Evolutionary conservation across 345 rosid species (phyloP), one percentile per base, ranked within the genome.

Genomic region (Mercurialis annua): DNA sequence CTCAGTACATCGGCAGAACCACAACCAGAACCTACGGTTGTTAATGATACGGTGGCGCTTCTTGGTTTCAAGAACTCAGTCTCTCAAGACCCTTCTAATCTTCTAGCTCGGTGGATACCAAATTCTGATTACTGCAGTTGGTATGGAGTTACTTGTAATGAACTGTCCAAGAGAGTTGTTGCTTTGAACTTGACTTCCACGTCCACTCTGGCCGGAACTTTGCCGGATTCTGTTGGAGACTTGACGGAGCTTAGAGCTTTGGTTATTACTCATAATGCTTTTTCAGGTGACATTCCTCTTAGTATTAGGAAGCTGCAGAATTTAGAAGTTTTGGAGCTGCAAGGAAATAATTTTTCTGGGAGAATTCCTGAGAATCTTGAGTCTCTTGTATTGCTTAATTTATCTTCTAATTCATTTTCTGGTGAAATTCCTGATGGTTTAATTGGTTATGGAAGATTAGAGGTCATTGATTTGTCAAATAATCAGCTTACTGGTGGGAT

Each of bases 341-440:
- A 81, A 62, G 83, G 82, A 3, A 87, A 85, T 76, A 85, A 85
- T 69, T 80, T 87, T 67, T 81, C 89, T 31, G 87, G 87, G 53
- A 40, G 54, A 21, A 73, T 87, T 62, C 89, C 85, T 14, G 24
- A 23, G 70, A 55, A 42, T 33, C 69, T 73, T 11, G 65, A 33
- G 33, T 64, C 64, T 69, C 86, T 87, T 50, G 64, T 57, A 5
- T 1, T 83, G 42, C 79, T 83, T 42, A 85, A 87, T 71, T 72
- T 87, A 74, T 87, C 92, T 11, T 73, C 46, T 49, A 87, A 87
- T 71, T 79, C 77, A 16, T 69, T 87, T 0, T 58, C 81, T 10
- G 92, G 85, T 65, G 17, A 68, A 30, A 65, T 87, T 26, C 86
- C 89, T 2, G 60, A 51, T 54, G 30, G 59, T n/a, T 67, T 87